phyloP scores from a whole-genome alignment of 2,329 filamentous ascomycete species.

The Nannizziopsis arthrosporioides region DNA sequence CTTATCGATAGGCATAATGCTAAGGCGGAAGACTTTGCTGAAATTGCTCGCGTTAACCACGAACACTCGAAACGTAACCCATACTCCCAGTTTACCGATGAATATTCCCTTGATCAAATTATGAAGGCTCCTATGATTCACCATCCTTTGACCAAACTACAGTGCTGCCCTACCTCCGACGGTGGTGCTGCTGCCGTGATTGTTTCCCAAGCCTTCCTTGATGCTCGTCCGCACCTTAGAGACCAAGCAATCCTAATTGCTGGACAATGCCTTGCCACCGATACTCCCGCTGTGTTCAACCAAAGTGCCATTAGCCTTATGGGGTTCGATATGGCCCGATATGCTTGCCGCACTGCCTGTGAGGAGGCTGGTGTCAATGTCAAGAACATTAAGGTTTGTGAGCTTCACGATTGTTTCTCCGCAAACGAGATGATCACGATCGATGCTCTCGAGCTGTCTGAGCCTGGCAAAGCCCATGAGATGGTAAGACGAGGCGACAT shows the following conservation, averaged over 20 bases:
- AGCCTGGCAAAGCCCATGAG: constrained; percentile 77
- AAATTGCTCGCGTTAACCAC: constrained; percentile 89
- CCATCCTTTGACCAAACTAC: constrained; percentile 86
- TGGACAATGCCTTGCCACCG: constrained; percentile 77
- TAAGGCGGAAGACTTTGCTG: constrained; percentile 73
- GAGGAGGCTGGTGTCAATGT: constrained; percentile 54
- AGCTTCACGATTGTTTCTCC: constrained; percentile 94
- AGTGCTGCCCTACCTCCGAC: constrained; percentile 94
- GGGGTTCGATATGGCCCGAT: constrained; percentile 72
- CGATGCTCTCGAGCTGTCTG: constrained; percentile 69
- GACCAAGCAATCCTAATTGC: constrained; percentile 78
- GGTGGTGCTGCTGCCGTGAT: constrained; percentile 80
- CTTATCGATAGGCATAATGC: constrained; percentile 57
- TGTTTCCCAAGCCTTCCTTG: constrained; percentile 79
- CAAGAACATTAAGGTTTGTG: constrained; percentile 66
- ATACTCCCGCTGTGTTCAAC: constrained; percentile 68
- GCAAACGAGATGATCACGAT: constrained; percentile 88
- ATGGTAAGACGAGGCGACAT: constrained; percentile 79
- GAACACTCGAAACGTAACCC: constrained; percentile 84
- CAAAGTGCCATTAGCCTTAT: constrained; percentile 73
- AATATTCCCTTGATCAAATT: constrained; percentile 79
- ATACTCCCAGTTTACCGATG: constrained; percentile 93
- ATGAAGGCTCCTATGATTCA: constrained; percentile 65
- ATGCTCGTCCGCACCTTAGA: constrained; percentile 69
- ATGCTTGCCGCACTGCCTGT: constrained; percentile 58